phyloP scores from a whole-genome alignment of 495 filamentous ascomycete genomes.

The Jackrogersella multiformis region DNA sequence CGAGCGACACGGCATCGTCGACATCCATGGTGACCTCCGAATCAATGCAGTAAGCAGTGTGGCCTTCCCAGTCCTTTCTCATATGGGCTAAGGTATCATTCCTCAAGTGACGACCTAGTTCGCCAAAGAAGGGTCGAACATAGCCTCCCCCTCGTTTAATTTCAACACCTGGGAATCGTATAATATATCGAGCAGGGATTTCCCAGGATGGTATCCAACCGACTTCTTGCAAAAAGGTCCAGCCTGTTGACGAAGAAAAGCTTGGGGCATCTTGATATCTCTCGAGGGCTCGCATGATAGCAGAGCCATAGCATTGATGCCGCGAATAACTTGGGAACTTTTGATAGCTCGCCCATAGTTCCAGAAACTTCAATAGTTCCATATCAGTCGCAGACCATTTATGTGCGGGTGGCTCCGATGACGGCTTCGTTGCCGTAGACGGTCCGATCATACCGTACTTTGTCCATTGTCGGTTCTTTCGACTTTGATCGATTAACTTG shows the following conservation, averaged over 20 bases:
- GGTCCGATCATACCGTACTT: slow-evolving; percentile 62
- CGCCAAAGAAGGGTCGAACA: slow-evolving; percentile 47
- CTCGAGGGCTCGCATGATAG: slow-evolving; percentile 74
- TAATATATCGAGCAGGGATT: slow-evolving; percentile 69
- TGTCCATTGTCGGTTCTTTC: slow-evolving; percentile 68
- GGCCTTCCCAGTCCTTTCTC: slow-evolving; percentile 74
- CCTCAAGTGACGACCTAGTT: slow-evolving; percentile 37
- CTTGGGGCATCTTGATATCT: slow-evolving; percentile 68
- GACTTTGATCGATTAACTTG: slow-evolving; percentile 70
- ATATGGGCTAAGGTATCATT: slow-evolving; percentile 62
- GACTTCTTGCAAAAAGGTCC: slow-evolving; percentile 84
- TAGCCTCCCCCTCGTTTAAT: slow-evolving; percentile 55
- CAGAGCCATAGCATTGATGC: slow-evolving; percentile 69
- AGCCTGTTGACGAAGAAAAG: slow-evolving; percentile 66
- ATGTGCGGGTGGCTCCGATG: slow-evolving; percentile 21
- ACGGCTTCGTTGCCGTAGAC: slow-evolving; percentile 44
- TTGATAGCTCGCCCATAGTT: slow-evolving; percentile 69
- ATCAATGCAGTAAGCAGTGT: slow-evolving; percentile 88
- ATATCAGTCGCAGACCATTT: slow-evolving; percentile 61
- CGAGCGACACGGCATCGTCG: slow-evolving; percentile 89
- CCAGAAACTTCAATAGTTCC: slow-evolving; percentile 73
- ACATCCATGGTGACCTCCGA: slow-evolving; percentile 74
- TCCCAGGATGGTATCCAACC: slow-evolving; percentile 86
- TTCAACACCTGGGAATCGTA: slow-evolving; percentile 61
- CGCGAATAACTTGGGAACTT: slow-evolving; percentile 57